Percentiles rank a stretch among this genome's conserved stretches.
phyloP scores from a whole-genome alignment of 2,329 filamentous ascomycete species.

The Arthrobotrys sinensis region DNA sequence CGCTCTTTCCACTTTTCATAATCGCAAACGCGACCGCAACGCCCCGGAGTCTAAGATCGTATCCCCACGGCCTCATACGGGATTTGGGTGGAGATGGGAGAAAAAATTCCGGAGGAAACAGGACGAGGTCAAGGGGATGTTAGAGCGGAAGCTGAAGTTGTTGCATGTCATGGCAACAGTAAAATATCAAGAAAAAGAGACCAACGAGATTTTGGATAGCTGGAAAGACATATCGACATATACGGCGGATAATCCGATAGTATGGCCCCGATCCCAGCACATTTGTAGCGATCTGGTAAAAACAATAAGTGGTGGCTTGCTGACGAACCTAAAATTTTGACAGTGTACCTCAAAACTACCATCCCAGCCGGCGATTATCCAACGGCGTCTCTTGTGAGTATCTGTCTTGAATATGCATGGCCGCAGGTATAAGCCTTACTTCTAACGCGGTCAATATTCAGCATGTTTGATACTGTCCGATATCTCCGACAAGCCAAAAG shows the following conservation, averaged over 20 bases:
- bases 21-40: conserved; percentile 7
- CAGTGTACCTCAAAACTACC: conserved; percentile 52
- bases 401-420: too few species aligned
- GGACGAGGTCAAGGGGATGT: conserved; percentile 45
- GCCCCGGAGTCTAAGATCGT: conserved; percentile 26
- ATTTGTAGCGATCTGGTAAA: too few species aligned
- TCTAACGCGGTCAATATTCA: not conserved
- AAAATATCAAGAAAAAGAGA: conserved; percentile 53
- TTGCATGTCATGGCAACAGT: conserved; percentile 57
- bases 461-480: conserved; percentile 56
- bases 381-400: conserved; percentile 58
- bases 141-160: conserved; percentile 46
- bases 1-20: conserved; percentile 14
- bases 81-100: conserved; percentile 56
- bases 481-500: conserved; percentile 46
- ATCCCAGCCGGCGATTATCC: conserved; percentile 31
- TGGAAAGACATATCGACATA: conserved; percentile 56
- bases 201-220: conserved; percentile 45
- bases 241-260: conserved; percentile 48
- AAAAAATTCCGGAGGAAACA: conserved; percentile 47
- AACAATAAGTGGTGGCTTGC: too few species aligned
- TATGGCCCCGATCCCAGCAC: too few species aligned
- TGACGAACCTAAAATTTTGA: not conserved
- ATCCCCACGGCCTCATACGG: conserved; percentile 17
- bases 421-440: not conserved